A percentile compares a stretch with the other conserved stretches of the same genome.
These are phyloP conservation scores for Entophlyctis luteolus DNA, from an alignment of 192 early-diverging fungal genomes.

Conservation along the genomic window DNA sequence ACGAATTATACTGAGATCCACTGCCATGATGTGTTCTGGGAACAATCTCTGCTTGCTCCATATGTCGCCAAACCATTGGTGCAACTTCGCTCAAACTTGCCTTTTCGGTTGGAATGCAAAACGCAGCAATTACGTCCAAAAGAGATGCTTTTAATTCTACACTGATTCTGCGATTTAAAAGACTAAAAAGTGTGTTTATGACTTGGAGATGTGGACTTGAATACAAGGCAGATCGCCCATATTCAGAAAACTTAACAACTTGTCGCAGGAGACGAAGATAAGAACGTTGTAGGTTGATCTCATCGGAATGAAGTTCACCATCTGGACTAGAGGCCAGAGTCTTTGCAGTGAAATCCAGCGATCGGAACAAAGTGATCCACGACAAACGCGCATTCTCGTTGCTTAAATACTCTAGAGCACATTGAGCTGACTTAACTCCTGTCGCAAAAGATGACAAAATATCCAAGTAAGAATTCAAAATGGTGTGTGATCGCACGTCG, in stretches of 20 bases:
- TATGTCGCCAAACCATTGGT: conserved; percentile 68
- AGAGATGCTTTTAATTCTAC: conserved; percentile 78
- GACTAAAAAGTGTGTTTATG: conserved; percentile 67
- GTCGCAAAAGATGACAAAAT: conserved; percentile 80
- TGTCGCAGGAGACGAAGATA: conserved; percentile 74
- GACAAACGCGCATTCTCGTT: conserved; percentile 21
- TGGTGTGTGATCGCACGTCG: conserved; percentile 36
- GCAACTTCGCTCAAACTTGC: conserved; percentile 55
- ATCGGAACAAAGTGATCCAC: conserved; percentile 26
- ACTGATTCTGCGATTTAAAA: conserved; percentile 75
- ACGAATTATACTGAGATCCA: conserved; percentile 13
- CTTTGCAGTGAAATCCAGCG: conserved; percentile 54
- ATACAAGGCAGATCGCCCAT: conserved; percentile 64
- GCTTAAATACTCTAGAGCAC: conserved; percentile 57
- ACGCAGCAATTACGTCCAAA: conserved; percentile 75
- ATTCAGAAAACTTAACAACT: conserved; percentile 72
- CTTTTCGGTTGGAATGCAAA: conserved; percentile 59
- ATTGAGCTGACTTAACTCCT: conserved; percentile 62
- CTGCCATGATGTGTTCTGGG: conserved; percentile 37
- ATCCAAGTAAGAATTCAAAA: conserved; percentile 63
- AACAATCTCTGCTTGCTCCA: conserved; percentile 72
- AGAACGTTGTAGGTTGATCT: conserved; percentile 65
- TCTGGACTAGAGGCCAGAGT: conserved; percentile 18
- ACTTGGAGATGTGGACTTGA: conserved; percentile 66
- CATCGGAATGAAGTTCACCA: conserved; percentile 65